phyloP scores from a whole-genome alignment of 2,329 filamentous ascomycete species.

The Penicillium thymicola region DNA sequence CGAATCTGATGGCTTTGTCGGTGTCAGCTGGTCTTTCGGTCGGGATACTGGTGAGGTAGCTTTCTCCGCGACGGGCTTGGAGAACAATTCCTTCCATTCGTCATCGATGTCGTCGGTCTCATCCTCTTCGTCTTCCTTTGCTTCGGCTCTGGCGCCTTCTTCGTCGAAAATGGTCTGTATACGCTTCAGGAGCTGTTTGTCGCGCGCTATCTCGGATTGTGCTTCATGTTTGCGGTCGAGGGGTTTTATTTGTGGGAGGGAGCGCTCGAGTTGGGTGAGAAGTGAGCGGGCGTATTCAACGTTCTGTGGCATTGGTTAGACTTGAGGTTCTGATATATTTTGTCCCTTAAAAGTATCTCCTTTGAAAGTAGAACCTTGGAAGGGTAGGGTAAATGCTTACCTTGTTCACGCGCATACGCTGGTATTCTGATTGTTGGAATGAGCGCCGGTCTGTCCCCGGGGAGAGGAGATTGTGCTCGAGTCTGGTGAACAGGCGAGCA shows the following conservation, averaged over 20 bases:
- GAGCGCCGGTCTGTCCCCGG: slow-evolving; percentile 36
- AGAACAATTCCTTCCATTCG: slow-evolving; percentile 28
- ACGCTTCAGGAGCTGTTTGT: slow-evolving; percentile 34
- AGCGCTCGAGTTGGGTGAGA: slow-evolving; percentile 42
- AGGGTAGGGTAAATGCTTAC: slow-evolving; percentile 19
- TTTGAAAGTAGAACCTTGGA: accelerated
- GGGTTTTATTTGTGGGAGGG: slow-evolving; percentile 39
- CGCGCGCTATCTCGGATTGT: slow-evolving; percentile 40
- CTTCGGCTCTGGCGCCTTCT: slow-evolving; percentile 25
- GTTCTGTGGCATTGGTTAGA: slow-evolving; percentile 31
- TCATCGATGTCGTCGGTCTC: slow-evolving; percentile 19
- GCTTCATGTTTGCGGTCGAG: slow-evolving; percentile 39
- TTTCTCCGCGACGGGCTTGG: slow-evolving; percentile 23
- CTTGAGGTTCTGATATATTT: too few relatives aligned
- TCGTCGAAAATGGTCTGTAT: slow-evolving; percentile 35
- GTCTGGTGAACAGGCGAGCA: slow-evolving; percentile 41
- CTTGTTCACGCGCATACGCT: slow-evolving; percentile 42
- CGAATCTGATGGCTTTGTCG: background rate
- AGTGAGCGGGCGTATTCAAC: slow-evolving; percentile 45
- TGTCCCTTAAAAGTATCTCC: background rate
- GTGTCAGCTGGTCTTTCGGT: background rate
- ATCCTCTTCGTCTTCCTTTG: slow-evolving; percentile 7
- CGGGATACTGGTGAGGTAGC: background rate
- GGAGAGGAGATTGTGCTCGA: slow-evolving; percentile 45
- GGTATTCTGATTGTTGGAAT: slow-evolving; percentile 40